phyloP scores from a whole-genome alignment of 176 grass and related monocot genomes.

The Aegilops sharonensis region DNA sequence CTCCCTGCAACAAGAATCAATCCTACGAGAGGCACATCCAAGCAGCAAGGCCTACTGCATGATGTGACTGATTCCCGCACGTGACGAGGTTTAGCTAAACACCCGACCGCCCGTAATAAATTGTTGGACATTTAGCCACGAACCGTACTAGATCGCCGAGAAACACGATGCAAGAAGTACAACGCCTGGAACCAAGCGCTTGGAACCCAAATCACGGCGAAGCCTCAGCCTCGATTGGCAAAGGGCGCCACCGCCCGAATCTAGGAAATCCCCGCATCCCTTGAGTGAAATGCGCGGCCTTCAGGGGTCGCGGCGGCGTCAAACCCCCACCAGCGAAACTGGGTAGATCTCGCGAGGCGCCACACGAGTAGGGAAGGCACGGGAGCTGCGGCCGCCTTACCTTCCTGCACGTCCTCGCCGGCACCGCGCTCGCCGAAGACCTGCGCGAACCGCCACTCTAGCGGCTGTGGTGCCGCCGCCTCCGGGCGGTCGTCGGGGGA shows the following conservation, averaged over 20 bases:
- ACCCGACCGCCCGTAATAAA: not conserved
- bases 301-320: not conserved
- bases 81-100: not conserved
- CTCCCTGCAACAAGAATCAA: not conserved
- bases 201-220: not conserved
- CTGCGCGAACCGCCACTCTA: conserved; percentile 89
- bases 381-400: conserved; percentile 25
- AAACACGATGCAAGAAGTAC: not conserved
- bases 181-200: not conserved
- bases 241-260: not conserved
- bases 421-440: conserved; percentile 87
- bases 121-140: not conserved
- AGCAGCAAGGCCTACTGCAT: not conserved
- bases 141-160: not conserved
- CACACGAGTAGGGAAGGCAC: not conserved
- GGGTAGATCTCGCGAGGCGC: conserved; percentile 39
- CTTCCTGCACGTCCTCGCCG: conserved; percentile 92
- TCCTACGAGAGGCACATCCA: not conserved
- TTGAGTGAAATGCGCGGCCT: conserved; percentile 2
- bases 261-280: conserved; percentile 16
- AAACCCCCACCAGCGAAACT: conserved; percentile 10
- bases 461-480: conserved; percentile 23
- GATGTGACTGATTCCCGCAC: not conserved
- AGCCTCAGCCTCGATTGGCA: not conserved
- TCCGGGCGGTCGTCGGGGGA: conserved; percentile 28